Conservation (phyloP, 257 asterid genomes). For the Solanum corneliomulleri region DNA sequence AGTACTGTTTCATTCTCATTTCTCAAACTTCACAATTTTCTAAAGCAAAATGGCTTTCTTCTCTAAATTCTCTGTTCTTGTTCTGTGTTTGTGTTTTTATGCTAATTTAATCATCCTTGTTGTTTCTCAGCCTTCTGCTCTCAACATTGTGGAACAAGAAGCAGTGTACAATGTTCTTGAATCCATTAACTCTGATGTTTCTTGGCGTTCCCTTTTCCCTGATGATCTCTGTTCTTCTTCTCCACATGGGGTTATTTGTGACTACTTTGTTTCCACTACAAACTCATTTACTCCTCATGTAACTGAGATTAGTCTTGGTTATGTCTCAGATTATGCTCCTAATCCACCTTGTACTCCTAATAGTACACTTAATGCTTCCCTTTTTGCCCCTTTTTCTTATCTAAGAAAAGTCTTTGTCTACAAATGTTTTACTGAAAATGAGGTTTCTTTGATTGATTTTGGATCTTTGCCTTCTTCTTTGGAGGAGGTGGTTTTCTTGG, state of each 20-base stretch:
- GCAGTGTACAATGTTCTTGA: conserved; percentile 56
- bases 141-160: conserved; percentile 54
- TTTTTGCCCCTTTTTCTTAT: conserved; percentile 32
- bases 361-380: conserved; percentile 35
- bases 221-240: conserved; percentile 76
- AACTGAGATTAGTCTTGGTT: conserved; percentile 71
- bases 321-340: conserved; percentile 67
- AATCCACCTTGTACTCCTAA: conserved; percentile 60
- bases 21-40: neutral
- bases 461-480: conserved; percentile 17
- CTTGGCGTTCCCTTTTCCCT: conserved; percentile 65
- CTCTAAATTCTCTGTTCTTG: neutral
- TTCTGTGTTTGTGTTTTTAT: neutral
- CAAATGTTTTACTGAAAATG: conserved; percentile 41
- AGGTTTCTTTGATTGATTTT: conserved; percentile 41
- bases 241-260: conserved; percentile 88
- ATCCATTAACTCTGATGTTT: conserved; percentile 41
- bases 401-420: conserved; percentile 62
- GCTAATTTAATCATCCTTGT: conserved; percentile 4
- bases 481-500: conserved; percentile 55
- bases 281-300: conserved; percentile 28
- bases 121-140: conserved; percentile 39
- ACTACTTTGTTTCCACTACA: conserved; percentile 21
- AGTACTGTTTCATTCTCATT: neutral
- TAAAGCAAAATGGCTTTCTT: neutral